These are phyloP conservation scores for Rhodotorula babjevae DNA, from an alignment of 768 basidiomycete species.

Conservation along the genomic window DNA sequence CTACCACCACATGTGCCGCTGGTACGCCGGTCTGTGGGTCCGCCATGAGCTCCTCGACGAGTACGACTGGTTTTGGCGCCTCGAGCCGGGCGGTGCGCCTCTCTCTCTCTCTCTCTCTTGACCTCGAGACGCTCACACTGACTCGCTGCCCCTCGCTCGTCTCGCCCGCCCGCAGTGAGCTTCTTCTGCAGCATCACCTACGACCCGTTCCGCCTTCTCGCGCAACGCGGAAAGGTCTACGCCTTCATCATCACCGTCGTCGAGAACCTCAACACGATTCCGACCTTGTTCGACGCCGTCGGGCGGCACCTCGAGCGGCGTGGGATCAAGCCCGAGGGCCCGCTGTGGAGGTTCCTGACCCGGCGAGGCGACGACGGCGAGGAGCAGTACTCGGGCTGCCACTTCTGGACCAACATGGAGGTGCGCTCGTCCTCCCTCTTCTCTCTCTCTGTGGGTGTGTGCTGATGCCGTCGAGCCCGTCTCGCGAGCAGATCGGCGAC, in stretches of 20 bases:
- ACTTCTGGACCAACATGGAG: conserved; percentile 32
- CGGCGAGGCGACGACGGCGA: not conserved
- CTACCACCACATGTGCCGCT: conserved; percentile 36
- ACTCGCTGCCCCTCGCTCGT: too few species aligned
- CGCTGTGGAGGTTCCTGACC: conserved; percentile 22
- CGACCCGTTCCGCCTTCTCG: conserved; percentile 35
- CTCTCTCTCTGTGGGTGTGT: conserved; percentile 54
- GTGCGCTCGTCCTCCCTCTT: conserved; percentile 53
- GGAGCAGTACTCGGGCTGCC: conserved; percentile 13
- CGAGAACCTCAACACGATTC: conserved; percentile 28
- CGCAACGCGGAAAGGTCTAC: conserved; percentile 22
- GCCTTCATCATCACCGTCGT: conserved; percentile 34
- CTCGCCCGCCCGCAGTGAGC: conserved; percentile 17
- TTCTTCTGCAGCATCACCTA: conserved; percentile 31
- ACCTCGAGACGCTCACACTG: too few species aligned
- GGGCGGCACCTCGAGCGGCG: not conserved
- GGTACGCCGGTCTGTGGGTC: conserved; percentile 29
- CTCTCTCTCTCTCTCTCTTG: not conserved
- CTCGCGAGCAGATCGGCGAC: conserved; percentile 77
- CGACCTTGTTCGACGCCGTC: conserved; percentile 12
- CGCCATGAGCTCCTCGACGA: conserved; percentile 2
- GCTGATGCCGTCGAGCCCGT: too few species aligned
- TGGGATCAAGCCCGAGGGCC: not conserved
- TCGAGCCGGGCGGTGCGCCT: conserved; percentile 26
- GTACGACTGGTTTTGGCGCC: conserved; percentile 30